phyloP scores from a whole-genome alignment of 73 alveolate genomes.

The Tetrahymena elliotti region DNA sequence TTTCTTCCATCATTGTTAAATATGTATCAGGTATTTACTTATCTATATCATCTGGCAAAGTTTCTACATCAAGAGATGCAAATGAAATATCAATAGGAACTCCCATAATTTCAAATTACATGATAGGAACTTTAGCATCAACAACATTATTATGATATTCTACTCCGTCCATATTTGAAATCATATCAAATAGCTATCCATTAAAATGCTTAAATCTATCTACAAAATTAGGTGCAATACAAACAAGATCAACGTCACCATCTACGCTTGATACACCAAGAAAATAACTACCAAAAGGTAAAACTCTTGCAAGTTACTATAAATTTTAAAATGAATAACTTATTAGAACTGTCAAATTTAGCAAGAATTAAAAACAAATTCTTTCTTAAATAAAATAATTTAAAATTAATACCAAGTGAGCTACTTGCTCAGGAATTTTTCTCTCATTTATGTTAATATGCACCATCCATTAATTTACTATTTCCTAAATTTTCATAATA shows the following conservation, averaged over 20 bases:
- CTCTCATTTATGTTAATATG: neutral
- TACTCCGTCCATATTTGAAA: slow-evolving; percentile 61
- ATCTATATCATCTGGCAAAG: slow-evolving; percentile 71
- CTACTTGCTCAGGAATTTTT: neutral
- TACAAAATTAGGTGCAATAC: slow-evolving; percentile 87
- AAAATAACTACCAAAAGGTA: slow-evolving; percentile 87
- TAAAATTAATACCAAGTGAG: neutral
- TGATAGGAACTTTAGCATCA: slow-evolving; percentile 85
- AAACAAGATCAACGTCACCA: slow-evolving; percentile 90
- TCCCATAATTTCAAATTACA: slow-evolving; percentile 69
- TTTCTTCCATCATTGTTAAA: slow-evolving; percentile 71
- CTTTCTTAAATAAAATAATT: neutral
- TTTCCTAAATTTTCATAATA: neutral
- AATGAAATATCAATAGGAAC: slow-evolving; percentile 89
- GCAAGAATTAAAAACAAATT: neutral
- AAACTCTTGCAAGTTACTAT: slow-evolving; percentile 41
- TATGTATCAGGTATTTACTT: slow-evolving; percentile 68
- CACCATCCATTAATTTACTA: neutral
- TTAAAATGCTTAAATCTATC: slow-evolving; percentile 75
- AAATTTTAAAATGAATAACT: neutral
- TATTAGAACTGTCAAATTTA: neutral
- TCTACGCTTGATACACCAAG: slow-evolving; percentile 89
- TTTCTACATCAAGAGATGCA: slow-evolving; percentile 73
- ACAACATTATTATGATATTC: slow-evolving; percentile 65
- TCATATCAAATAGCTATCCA: slow-evolving; percentile 63